A percentile compares a stretch with the other conserved stretches of the same genome.
phyloP scores from a whole-genome alignment of 129 eudicot species.

The carrot (Daucus carota) region DH1_v3.0 NC_030389.2:41769001-41769500 shows the following conservation, averaged over 20 bases:
- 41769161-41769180: slow-evolving; percentile 1
- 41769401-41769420: slow-evolving; percentile 44
- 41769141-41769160: background rate
- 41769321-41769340: slow-evolving; percentile 35
- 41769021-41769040: background rate
- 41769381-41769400: slow-evolving; percentile 18
- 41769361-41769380: slow-evolving; percentile 18
- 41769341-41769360: slow-evolving; percentile 45
- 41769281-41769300: slow-evolving; percentile 23
- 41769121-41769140: background rate
- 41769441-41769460: slow-evolving; percentile 33
- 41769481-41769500: slow-evolving; percentile 53
- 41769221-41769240: slow-evolving; percentile 21
- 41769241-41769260: slow-evolving; percentile 15
- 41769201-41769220: slow-evolving; percentile 47
- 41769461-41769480: slow-evolving; percentile 27
- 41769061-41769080: background rate
- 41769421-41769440: slow-evolving; percentile 56
- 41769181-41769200: slow-evolving; percentile 24
- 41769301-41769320: slow-evolving; percentile 28
- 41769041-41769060: background rate
- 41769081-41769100: background rate
- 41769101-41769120: background rate
- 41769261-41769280: slow-evolving; percentile 16
- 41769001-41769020: background rate